Percentiles rank a stretch among this genome's conserved stretches.
These are phyloP conservation scores for Podaxis carcinomalis DNA, from an alignment of 768 basidiomycete species.

Conservation along the genomic window DNA sequence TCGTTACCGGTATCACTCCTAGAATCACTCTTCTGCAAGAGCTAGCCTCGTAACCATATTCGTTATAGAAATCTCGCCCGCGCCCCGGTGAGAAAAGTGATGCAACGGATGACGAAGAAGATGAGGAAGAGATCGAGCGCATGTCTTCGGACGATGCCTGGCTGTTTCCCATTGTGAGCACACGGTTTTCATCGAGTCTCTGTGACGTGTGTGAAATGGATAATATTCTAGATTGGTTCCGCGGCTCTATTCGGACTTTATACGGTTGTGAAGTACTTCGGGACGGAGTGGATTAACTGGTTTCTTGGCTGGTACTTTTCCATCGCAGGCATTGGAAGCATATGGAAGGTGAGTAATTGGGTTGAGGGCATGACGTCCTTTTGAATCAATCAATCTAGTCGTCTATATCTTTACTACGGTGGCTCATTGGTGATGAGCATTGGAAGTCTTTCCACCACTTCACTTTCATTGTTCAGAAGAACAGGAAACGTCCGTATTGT, in stretches of 20 bases:
- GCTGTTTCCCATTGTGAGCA: slow-evolving; percentile 69
- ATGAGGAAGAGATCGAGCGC: slow-evolving; percentile 54
- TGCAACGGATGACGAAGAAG: slow-evolving; percentile 46
- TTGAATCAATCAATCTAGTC: slow-evolving; percentile 32
- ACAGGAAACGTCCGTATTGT: slow-evolving; percentile 29
- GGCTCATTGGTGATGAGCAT: slow-evolving; percentile 40
- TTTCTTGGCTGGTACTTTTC: slow-evolving; percentile 75
- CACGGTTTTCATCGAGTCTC: neutral
- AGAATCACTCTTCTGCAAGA: slow-evolving; percentile 1
- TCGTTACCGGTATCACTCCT: slow-evolving; percentile 56
- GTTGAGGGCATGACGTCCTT: neutral
- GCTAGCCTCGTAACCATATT: neutral
- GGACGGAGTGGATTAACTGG: slow-evolving; percentile 81
- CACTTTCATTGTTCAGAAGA: slow-evolving; percentile 31
- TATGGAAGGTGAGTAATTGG: slow-evolving; percentile 55
- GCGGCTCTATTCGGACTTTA: slow-evolving; percentile 66
- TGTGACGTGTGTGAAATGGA: neutral
- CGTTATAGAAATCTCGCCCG: slow-evolving; percentile 19
- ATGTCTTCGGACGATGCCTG: slow-evolving; percentile 69
- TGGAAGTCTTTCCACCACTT: slow-evolving; percentile 58
- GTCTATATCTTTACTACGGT: slow-evolving; percentile 45
- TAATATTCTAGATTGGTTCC: slow-evolving; percentile 56
- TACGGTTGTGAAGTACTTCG: slow-evolving; percentile 66
- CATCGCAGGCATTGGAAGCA: slow-evolving; percentile 56
- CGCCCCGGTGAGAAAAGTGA: slow-evolving; percentile 16